Percentiles rank a stretch among this genome's conserved stretches.
These are phyloP conservation scores for Nicotiana attenuata DNA, from an alignment of 257 asterid species.

Conservation along the genomic window DNA sequence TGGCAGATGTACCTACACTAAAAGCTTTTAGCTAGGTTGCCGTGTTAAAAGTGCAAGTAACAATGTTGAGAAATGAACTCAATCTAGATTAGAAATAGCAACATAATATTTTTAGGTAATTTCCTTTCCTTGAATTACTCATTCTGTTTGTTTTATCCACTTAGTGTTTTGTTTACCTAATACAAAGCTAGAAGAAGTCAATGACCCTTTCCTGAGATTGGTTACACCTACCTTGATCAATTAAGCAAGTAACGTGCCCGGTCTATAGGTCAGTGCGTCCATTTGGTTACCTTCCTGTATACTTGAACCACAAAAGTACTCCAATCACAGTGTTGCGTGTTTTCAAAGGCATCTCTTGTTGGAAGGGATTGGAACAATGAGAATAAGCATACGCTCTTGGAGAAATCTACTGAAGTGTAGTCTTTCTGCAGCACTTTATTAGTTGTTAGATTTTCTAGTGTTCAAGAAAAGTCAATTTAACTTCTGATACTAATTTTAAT, in stretches of 20 bases:
- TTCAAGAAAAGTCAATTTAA: too few relatives aligned
- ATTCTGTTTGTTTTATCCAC: too few relatives aligned
- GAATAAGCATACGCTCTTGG: neutral
- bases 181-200: too few relatives aligned
- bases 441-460: too few relatives aligned
- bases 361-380: neutral
- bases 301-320: neutral
- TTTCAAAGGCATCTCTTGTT: neutral
- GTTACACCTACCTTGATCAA: neutral
- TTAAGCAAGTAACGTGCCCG: neutral
- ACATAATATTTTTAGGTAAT: too few relatives aligned
- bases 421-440: constrained; percentile 3
- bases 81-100: too few relatives aligned
- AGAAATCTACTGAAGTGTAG: neutral
- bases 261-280: neutral
- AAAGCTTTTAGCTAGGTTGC: neutral
- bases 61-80: neutral
- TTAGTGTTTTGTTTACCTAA: neutral
- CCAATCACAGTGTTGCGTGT: neutral
- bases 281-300: neutral
- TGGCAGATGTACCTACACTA: neutral
- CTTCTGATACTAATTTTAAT: too few relatives aligned
- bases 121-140: too few relatives aligned
- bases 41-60: neutral
- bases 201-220: neutral